Conservation (phyloP, 345 rosid genomes). For the Aquilaria yunnanensis region DNA sequence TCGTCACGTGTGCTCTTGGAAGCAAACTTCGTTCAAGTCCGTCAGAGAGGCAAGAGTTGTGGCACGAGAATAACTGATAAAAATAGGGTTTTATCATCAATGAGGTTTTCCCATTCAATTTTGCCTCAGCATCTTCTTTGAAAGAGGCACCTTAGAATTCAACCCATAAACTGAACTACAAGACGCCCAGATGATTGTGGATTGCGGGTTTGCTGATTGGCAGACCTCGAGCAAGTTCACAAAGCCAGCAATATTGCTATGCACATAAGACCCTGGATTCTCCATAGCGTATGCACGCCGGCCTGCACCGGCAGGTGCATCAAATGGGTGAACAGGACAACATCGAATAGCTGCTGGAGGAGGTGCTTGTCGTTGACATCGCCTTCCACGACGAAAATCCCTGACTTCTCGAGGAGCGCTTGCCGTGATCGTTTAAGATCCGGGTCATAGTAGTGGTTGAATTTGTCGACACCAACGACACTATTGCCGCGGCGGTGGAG, state of each 20-base stretch:
- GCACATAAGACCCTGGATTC: slow-evolving; percentile 56
- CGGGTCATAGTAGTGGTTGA: slow-evolving; percentile 54
- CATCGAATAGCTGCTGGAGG: slow-evolving; percentile 45
- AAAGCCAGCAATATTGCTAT: slow-evolving; percentile 60
- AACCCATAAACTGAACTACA: slow-evolving; percentile 67
- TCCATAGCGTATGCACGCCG: slow-evolving; percentile 66
- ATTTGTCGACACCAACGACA: slow-evolving; percentile 72
- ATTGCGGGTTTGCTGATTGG: slow-evolving; percentile 52
- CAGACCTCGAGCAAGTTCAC: slow-evolving; percentile 52
- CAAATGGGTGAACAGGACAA: slow-evolving; percentile 49
- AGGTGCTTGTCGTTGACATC: slow-evolving; percentile 50
- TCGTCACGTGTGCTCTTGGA: too few relatives aligned
- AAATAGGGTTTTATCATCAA: too few relatives aligned
- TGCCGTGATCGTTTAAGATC: slow-evolving; percentile 56
- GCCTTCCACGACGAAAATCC: slow-evolving; percentile 56
- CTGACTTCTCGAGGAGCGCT: slow-evolving; percentile 35
- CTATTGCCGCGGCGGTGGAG: slow-evolving; percentile 67
- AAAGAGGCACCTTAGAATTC: slow-evolving; percentile 59
- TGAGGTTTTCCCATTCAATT: too few relatives aligned
- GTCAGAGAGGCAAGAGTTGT: too few relatives aligned
- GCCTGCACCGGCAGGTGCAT: slow-evolving; percentile 69
- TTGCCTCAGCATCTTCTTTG: slow-evolving; percentile 23
- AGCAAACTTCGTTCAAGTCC: too few relatives aligned
- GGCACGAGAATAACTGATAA: too few relatives aligned
- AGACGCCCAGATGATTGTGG: slow-evolving; percentile 66